Evolutionary conservation across 768 basidiomycete genomes (phyloP), one percentile per base, ranked within the genome.

Genomic region (Macrolepiota fuliginosa): DNA sequence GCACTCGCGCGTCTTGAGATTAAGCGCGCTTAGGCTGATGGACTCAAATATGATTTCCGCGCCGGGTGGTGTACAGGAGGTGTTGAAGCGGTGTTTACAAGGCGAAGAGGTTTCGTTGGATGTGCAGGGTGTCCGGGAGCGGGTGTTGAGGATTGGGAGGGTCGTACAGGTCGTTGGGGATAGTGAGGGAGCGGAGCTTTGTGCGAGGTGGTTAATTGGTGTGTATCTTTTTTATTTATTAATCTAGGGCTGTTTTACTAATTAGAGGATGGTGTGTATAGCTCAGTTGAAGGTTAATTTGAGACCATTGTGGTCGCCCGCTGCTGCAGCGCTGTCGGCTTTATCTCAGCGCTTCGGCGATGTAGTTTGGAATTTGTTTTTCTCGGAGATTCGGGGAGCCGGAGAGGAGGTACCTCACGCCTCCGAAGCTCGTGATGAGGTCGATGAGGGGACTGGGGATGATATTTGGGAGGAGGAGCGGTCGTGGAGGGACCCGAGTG

Each of bases 211-310:
- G 90, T 71, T 94, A 22, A 82, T 89, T 29, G 88, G 91, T 91
- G 54, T 60, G 81, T 75, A 4, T 54, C 3, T 36, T 10, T 49
- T 36, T 10, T 49, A 42, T 9, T 24, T 11, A 49, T 19, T 25
- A 15, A 13, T 19, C 22, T 25, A 11, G 9, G 25, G 25, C 12
- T 10, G 19, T 49, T 19, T 27, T 49, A 27, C 12, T 49, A 19
- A 49, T 22, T 1, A 19, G 2, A 12, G 47, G 37, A 53, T 1
- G 25, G 19, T 58, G 25, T 67, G n/a, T 58, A 22, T 67, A 90
- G 92, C 91, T 5, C 96, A 97, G 71, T 79, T 98, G 56, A 98
- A 98, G 76, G 90, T 98, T 63, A 96, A 95, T 70, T 76, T 98
- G 49, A 84, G 92, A 29, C 97, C 97, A 0, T 70, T 97, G 15